Conservation (phyloP, 495 filamentous ascomycete genomes). For the Penicillium robsamsonii region DNA sequence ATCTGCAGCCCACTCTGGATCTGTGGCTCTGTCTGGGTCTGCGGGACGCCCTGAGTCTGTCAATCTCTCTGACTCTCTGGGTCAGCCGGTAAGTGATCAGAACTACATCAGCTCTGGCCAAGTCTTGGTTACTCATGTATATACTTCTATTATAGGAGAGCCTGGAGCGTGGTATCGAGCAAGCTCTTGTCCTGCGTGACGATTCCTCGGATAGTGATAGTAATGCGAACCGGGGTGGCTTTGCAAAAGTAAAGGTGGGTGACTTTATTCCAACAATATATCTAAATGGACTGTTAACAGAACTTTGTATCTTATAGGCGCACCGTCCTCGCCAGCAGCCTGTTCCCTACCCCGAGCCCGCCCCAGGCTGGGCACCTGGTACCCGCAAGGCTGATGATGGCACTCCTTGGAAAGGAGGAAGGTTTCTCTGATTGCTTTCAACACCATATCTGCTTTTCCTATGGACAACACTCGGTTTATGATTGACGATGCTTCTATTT, state of each 20-base stretch:
- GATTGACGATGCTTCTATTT: background rate
- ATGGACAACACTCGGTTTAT: background rate
- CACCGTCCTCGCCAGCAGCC: background rate
- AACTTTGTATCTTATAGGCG: background rate
- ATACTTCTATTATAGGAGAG: background rate
- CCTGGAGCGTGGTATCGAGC: background rate
- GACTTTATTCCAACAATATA: background rate
- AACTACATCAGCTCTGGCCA: background rate
- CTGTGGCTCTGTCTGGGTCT: background rate
- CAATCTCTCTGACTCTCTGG: background rate
- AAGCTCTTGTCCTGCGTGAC: background rate
- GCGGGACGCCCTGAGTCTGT: background rate
- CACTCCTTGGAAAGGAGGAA: background rate
- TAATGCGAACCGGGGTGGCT: background rate
- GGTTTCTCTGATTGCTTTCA: background rate
- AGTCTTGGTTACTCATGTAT: background rate
- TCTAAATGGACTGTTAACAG: background rate
- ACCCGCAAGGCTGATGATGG: background rate
- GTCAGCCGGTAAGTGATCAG: background rate
- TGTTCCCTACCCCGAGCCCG: background rate
- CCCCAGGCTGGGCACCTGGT: conserved; percentile 4
- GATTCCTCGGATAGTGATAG: background rate
- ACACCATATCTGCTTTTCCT: background rate
- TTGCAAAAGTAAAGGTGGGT: conserved; percentile 4
- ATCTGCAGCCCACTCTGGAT: background rate